Percentiles rank a stretch among this genome's conserved stretches.
phyloP scores from a whole-genome alignment of 192 early-diverging fungal species.

The Kappamyces sp. region DNA sequence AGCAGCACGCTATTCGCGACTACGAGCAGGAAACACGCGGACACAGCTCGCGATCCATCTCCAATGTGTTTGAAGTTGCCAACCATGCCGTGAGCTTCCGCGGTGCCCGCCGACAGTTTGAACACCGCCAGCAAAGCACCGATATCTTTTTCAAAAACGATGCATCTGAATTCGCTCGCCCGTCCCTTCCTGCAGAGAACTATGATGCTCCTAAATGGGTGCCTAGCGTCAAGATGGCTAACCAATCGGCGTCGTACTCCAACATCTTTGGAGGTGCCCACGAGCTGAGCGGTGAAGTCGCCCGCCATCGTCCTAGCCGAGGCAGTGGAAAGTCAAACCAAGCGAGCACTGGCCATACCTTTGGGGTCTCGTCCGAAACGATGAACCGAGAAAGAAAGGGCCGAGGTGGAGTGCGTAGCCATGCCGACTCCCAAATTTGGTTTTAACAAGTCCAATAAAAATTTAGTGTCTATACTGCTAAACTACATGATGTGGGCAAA shows the following conservation, averaged over 20 bases:
- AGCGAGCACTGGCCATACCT: neutral
- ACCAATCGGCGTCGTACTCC: conserved; percentile 6
- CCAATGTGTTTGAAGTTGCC: no score
- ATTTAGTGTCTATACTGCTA: no score
- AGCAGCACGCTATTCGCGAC: no score
- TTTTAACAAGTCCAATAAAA: conserved; percentile 14
- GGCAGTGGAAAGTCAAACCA: no score
- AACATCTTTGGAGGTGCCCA: conserved; percentile 18
- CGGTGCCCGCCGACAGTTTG: conserved; percentile 8
- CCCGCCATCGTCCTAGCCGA: neutral
- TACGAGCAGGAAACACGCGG: no score
- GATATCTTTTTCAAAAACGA: conserved; percentile 15
- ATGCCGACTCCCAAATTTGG: conserved; percentile 12
- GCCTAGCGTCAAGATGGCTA: neutral
- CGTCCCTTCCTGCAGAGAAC: neutral
- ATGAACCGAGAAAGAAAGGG: conserved; percentile 4
- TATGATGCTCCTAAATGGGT: conserved; percentile 3
- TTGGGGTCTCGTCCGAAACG: conserved; percentile 4
- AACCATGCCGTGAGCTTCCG: neutral
- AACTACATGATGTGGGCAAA: no score
- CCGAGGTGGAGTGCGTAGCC: neutral
- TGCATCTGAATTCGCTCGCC: neutral
- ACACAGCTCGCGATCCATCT: no score
- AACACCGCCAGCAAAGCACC: neutral
- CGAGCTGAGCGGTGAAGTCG: conserved; percentile 6